Percentiles rank a stretch among this genome's conserved stretches.
phyloP scores from a whole-genome alignment of 495 filamentous ascomycete species.

The Pseudevernia furfuracea region DNA sequence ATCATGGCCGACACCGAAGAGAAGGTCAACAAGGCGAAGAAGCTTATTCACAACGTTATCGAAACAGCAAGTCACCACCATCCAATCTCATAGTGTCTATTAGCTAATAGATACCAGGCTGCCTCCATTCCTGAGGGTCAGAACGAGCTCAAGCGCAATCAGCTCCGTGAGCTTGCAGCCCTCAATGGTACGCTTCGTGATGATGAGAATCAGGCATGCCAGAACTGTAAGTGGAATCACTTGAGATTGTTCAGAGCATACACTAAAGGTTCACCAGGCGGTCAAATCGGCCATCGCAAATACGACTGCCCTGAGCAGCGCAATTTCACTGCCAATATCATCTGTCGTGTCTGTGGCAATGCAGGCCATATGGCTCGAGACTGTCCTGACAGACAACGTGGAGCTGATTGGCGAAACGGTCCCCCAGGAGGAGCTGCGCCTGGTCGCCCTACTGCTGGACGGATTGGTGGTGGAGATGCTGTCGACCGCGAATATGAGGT shows the following conservation, averaged over 20 bases:
- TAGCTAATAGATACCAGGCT: conserved; percentile 48
- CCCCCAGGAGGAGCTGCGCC: conserved; percentile 36
- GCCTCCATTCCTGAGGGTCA: conserved; percentile 97
- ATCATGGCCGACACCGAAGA: conserved; percentile 99
- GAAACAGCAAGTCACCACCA: conserved; percentile 71
- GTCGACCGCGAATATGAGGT: conserved; percentile 93
- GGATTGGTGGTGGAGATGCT: conserved; percentile 71
- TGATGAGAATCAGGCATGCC: conserved; percentile 98
- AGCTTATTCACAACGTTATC: conserved; percentile 93
- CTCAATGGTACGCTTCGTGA: conserved; percentile 97
- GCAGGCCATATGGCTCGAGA: conserved; percentile 89
- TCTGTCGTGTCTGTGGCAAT: conserved; percentile 96
- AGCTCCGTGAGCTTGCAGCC: conserved; percentile 92
- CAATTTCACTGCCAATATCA: conserved; percentile 97
- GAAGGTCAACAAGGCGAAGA: conserved; percentile 96
- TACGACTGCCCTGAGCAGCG: conserved; percentile 97
- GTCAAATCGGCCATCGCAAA: conserved; percentile 97
- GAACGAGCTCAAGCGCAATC: conserved; percentile 96
- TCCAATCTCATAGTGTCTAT: neutral
- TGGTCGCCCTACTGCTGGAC: conserved; percentile 49
- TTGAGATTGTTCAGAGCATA: neutral
- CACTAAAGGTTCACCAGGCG: conserved; percentile 42
- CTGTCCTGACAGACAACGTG: conserved; percentile 86
- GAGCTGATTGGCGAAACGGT: conserved; percentile 83
- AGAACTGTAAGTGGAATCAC: conserved; percentile 66